Evolutionary conservation across 345 rosid genomes (phyloP), one percentile per base, ranked within the genome.

Genomic region (Gossypium herbaceum): DNA sequence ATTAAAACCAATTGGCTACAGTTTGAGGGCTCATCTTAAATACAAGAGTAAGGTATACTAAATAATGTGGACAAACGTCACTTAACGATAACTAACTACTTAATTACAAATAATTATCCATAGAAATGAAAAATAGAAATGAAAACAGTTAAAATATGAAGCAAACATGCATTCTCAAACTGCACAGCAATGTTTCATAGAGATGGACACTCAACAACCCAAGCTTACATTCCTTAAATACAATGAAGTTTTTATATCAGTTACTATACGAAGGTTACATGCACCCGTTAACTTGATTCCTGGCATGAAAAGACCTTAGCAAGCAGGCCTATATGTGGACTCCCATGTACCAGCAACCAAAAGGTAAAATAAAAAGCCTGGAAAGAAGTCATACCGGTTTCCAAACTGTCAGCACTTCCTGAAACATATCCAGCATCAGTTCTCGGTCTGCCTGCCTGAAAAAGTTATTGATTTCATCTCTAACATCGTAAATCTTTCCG

Each of bases 341-440:
- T 62, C 25, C 65, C 10, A 56, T 51, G n/a, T 20, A 54, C 63
- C 41, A 54, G 27, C 16, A 74, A 7, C 19, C 3, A 16, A 65
- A 59, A 63, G 15, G 34, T 13, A 17, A 24, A 22, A n/a, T 8
- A 11, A 11, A 22, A 7, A 13, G 12, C 27, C 19, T 8, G 0
- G 59, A 16, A 12, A 5, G 22, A 9, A 61, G 43, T 79, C 75
- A 94, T 12, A 86, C 67, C 0, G 91, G 97, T 82, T 88, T 92
- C 97, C 97, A 89, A 17, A 83, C 91, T 0, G 91, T 78, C 47
- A 94, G 91, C 68, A 92, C 91, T 80, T 92, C 97, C 73, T 92
- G 95, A 71, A 94, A 94, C 94, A 94, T 91, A 78, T 94, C 97
- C 66, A 88, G 80, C 91, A 88, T 87, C 83, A 94, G 79, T 27